A percentile compares a stretch with the other conserved stretches of the same genome.
Evolutionary conservation across 2,329 filamentous ascomycete species (phyloP).

Genomic region (Sporothrix protearum): DNA sequence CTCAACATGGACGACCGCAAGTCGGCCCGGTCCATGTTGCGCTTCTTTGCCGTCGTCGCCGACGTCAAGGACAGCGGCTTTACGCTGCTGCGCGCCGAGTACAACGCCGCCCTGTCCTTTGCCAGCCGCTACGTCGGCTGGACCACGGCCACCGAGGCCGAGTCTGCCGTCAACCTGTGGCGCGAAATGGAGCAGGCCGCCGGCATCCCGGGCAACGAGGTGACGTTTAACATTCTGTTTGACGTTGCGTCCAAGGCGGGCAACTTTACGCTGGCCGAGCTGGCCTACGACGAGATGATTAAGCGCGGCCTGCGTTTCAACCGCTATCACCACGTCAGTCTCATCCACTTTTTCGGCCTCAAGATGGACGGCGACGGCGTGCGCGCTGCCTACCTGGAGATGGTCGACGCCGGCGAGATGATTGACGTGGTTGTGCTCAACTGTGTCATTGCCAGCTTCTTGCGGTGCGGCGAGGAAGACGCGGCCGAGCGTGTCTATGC

Average conservation of each 20-base stretch:
- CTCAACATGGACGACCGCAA: conserved; percentile 62
- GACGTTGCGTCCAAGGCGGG: conserved; percentile 81
- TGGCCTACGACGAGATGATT: conserved; percentile 78
- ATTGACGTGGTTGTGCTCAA: conserved; percentile 86
- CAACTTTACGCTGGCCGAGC: conserved; percentile 79
- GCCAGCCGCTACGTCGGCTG: conserved; percentile 66
- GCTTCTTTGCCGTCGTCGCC: conserved; percentile 78
- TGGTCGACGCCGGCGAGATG: conserved; percentile 81
- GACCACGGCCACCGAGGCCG: conserved; percentile 57
- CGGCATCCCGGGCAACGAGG: conserved; percentile 61
- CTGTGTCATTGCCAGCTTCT: conserved; percentile 73
- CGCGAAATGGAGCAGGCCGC: conserved; percentile 79
- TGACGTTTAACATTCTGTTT: conserved; percentile 94
- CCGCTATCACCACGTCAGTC: conserved; percentile 74
- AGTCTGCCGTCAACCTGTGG: conserved; percentile 75
- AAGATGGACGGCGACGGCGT: conserved; percentile 69
- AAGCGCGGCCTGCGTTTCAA: conserved; percentile 64
- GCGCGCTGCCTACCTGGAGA: conserved; percentile 71
- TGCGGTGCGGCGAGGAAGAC: conserved; percentile 69
- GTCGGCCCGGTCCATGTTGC: conserved; percentile 62
- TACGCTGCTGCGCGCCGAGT: conserved; percentile 64
- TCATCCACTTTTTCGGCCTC: conserved; percentile 82
- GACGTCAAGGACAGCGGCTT: conserved; percentile 76
- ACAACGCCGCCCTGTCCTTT: conserved; percentile 80
- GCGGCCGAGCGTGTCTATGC: conserved; percentile 78